phyloP scores from a whole-genome alignment of 2,329 filamentous ascomycete species.

The Aspergillus viridinutans region DNA sequence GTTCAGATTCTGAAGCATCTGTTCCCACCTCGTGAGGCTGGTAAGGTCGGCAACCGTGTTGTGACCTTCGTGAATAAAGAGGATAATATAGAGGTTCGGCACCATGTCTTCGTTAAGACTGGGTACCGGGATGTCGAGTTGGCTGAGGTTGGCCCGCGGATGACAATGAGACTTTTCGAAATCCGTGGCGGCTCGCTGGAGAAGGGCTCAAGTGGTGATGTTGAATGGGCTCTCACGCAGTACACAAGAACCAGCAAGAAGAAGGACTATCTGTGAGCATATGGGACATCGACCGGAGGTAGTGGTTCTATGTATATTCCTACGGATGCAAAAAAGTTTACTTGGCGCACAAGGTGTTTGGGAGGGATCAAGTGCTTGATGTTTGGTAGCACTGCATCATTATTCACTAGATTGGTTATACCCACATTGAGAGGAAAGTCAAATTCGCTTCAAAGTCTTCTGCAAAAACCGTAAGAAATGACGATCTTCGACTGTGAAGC shows the following conservation, averaged over 20 bases:
- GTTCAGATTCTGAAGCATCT: constrained; percentile 90
- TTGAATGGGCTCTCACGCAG: constrained; percentile 94
- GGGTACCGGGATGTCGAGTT: constrained; percentile 85
- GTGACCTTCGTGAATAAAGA: constrained; percentile 94
- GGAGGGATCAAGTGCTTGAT: constrained; percentile 18
- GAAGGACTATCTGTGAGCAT: constrained; percentile 78
- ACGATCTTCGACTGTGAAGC: no score
- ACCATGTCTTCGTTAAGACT: constrained; percentile 91
- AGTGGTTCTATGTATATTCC: constrained; percentile 12
- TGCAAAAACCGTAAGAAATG: no score
- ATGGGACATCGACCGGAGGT: constrained; percentile 11
- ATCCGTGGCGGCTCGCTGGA: constrained; percentile 88
- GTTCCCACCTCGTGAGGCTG: constrained; percentile 83
- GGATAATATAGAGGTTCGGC: constrained; percentile 79
- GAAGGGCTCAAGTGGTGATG: constrained; percentile 82
- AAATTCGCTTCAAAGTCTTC: neutral
- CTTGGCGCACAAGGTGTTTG: constrained; percentile 31
- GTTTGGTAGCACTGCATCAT: constrained; percentile 13
- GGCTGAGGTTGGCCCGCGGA: constrained; percentile 83
- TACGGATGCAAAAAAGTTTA: constrained; percentile 18
- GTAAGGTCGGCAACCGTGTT: constrained; percentile 80
- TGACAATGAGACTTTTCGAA: constrained; percentile 97
- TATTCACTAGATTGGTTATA: constrained; percentile 22
- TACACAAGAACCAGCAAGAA: constrained; percentile 91
- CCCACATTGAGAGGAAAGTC: constrained; percentile 7